These are phyloP conservation scores for Parastagonospora nodorum DNA, from an alignment of 2,329 filamentous ascomycete genomes.

Conservation along the genomic window DNA sequence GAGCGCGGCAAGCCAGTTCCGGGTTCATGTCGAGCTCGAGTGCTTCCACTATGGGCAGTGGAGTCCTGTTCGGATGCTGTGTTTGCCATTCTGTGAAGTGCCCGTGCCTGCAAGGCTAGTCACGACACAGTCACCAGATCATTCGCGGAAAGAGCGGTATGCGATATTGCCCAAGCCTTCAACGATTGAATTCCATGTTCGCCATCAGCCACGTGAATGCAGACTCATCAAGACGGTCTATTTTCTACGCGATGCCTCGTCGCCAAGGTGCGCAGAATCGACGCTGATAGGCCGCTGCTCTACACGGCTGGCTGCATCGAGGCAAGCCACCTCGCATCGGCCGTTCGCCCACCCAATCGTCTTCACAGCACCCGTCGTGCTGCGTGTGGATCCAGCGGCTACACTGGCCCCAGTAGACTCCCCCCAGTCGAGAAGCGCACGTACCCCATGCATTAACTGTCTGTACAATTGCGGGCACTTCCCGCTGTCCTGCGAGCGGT, in stretches of 20 bases:
- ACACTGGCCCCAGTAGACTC: slow-evolving; percentile 19
- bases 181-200: slow-evolving; percentile 10
- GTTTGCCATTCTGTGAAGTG: too few species aligned
- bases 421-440: slow-evolving; percentile 14
- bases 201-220: slow-evolving; percentile 24
- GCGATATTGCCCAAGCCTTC: slow-evolving; percentile 8
- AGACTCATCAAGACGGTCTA: slow-evolving; percentile 8
- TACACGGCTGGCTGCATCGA: slow-evolving; percentile 21
- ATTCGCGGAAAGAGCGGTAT: slow-evolving; percentile 12
- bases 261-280: slow-evolving; percentile 16
- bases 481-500: slow-evolving; percentile 30
- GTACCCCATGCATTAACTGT: slow-evolving; percentile 39
- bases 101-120: not conserved
- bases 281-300: slow-evolving; percentile 20
- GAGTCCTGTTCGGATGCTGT: too few species aligned
- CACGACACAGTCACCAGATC: not conserved
- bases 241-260: slow-evolving; percentile 13
- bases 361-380: slow-evolving; percentile 2
- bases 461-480: slow-evolving; percentile 39
- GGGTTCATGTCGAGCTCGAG: not conserved
- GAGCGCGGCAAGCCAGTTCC: slow-evolving; percentile 2
- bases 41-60: too few species aligned
- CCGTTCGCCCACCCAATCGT: slow-evolving; percentile 24
- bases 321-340: slow-evolving; percentile 18
- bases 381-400: slow-evolving; percentile 29